Conservation (phyloP, 805 yeast genomes). For the Diddensiella santjacobensis region DNA sequence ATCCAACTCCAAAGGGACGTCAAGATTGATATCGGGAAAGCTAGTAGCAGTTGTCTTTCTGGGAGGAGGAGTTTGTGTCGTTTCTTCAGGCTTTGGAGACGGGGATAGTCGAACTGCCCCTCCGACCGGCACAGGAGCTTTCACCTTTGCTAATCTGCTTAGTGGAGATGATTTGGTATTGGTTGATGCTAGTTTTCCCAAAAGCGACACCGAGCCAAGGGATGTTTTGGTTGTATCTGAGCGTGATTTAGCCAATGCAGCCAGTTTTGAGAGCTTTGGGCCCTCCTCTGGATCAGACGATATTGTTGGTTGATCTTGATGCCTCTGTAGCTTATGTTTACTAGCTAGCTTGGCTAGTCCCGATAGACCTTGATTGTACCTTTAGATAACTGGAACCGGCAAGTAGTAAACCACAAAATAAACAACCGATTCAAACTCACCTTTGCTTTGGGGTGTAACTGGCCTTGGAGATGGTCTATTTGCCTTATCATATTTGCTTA, state of each 20-base stretch:
- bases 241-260: slow-evolving; percentile 43
- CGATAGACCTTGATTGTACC: slow-evolving; percentile 13
- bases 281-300: neutral
- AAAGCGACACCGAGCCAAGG: slow-evolving; percentile 4
- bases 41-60: neutral
- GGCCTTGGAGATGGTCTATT: slow-evolving; percentile 17
- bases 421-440: slow-evolving; percentile 4
- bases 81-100: neutral
- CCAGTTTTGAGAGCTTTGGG: slow-evolving; percentile 40
- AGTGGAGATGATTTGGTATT: neutral
- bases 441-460: slow-evolving; percentile 7
- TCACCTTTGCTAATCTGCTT: neutral
- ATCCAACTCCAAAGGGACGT: neutral
- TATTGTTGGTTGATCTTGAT: neutral
- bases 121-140: neutral
- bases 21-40: slow-evolving; percentile 1
- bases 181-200: slow-evolving; percentile 1
- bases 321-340: slow-evolving; percentile 4
- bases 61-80: neutral
- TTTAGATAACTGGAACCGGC: neutral
- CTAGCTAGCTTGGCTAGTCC: slow-evolving; percentile 10
- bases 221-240: slow-evolving; percentile 10
- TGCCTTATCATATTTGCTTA: slow-evolving; percentile 28
- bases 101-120: neutral
- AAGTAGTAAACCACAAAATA: slow-evolving; percentile 1